Conservation (phyloP, 2,329 filamentous ascomycete genomes). For the Ascochyta rabiei region DNA sequence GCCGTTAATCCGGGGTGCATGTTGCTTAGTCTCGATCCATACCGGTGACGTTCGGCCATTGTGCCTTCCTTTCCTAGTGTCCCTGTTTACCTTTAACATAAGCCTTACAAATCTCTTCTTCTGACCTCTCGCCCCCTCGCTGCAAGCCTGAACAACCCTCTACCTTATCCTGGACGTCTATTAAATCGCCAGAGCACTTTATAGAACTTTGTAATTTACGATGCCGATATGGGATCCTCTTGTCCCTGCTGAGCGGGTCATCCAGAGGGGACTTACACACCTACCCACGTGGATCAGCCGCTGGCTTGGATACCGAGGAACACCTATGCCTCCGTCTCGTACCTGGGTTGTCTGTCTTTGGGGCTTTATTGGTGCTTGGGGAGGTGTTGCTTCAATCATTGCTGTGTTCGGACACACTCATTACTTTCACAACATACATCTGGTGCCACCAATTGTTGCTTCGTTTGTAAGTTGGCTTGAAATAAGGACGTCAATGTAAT, state of each 20-base stretch:
- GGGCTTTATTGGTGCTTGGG: constrained; percentile 52
- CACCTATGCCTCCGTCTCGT: constrained; percentile 34
- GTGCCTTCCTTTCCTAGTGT: constrained; percentile 21
- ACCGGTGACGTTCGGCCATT: constrained; percentile 23
- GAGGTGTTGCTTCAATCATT: constrained; percentile 50
- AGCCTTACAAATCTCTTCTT: constrained; percentile 18
- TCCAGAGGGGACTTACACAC: constrained; percentile 40
- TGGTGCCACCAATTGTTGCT: constrained; percentile 52
- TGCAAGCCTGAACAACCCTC: not conserved
- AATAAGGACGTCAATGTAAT: not conserved
- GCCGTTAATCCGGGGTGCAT: constrained; percentile 33
- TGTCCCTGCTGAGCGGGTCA: constrained; percentile 34
- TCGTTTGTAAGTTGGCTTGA: constrained; percentile 39
- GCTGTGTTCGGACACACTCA: constrained; percentile 50
- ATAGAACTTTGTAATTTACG: not conserved
- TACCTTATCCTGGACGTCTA: not conserved
- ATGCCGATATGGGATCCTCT: constrained; percentile 35
- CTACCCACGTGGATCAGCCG: constrained; percentile 71
- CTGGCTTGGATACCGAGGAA: constrained; percentile 61
- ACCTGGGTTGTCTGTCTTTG: constrained; percentile 47
- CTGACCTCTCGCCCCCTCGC: constrained; percentile 4
- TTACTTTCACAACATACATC: constrained; percentile 43
- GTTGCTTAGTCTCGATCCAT: constrained; percentile 15
- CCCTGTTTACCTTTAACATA: constrained; percentile 21
- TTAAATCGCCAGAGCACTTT: not conserved